These are phyloP conservation scores for Styphnolobium japonicum DNA, from an alignment of 306 rosid genomes.

Conservation along the genomic window DNA sequence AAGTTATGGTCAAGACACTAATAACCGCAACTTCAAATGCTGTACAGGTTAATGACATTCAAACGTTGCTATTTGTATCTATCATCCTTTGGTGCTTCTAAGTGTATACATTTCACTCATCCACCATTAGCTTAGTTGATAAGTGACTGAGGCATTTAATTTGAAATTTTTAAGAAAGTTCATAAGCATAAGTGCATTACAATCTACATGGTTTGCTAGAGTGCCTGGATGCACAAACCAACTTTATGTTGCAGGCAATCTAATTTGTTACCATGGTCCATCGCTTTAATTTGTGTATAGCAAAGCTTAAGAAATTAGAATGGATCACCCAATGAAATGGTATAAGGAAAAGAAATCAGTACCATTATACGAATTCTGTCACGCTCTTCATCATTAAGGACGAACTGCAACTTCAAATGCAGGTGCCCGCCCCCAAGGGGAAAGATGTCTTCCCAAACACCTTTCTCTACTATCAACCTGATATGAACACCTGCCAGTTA, in stretches of 20 bases:
- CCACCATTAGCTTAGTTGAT: not conserved
- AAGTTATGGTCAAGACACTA: not conserved
- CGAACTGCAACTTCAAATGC: conserved; percentile 72
- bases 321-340: no score
- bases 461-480: conserved; percentile 72
- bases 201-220: not conserved
- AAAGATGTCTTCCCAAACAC: conserved; percentile 74
- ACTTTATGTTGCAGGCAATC: not conserved
- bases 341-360: not conserved
- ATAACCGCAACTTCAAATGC: not conserved
- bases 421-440: conserved; percentile 69
- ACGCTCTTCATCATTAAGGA: conserved; percentile 78
- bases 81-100: not conserved
- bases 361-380: conserved; percentile 74
- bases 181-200: conserved; percentile 5
- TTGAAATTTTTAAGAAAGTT: not conserved
- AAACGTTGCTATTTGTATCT: not conserved
- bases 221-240: not conserved
- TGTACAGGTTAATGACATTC: not conserved
- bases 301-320: no score
- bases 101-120: not conserved
- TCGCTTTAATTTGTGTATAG: no score
- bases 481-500: conserved; percentile 58
- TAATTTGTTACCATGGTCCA: no score
- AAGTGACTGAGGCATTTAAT: not conserved